These are phyloP conservation scores for Globisporangium irregulare DNA, from an alignment of 352 stramenopile genomes.

Conservation along the genomic window DNA sequence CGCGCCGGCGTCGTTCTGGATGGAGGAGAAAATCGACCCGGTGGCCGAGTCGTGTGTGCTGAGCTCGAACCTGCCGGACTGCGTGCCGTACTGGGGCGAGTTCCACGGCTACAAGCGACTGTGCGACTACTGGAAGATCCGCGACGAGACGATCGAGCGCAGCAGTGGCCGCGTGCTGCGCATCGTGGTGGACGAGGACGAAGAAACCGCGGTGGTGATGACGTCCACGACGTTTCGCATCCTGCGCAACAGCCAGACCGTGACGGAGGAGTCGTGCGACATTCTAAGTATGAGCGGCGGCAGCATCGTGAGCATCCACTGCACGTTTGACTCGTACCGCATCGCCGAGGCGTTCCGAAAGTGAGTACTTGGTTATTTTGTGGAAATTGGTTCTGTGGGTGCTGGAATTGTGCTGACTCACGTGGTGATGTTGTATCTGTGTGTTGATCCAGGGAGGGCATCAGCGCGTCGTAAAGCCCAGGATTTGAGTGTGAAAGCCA, in stretches of 20 bases:
- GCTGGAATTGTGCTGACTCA: neutral
- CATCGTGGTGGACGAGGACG: conserved; percentile 81
- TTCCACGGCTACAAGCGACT: conserved; percentile 87
- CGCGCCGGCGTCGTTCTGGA: conserved; percentile 76
- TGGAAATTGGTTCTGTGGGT: conserved; percentile 3
- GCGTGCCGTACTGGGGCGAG: conserved; percentile 85
- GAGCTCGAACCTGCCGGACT: conserved; percentile 84
- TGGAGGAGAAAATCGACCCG: conserved; percentile 80
- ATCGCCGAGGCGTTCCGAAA: conserved; percentile 82
- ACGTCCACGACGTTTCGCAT: conserved; percentile 86
- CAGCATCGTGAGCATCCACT: conserved; percentile 81
- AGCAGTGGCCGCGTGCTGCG: conserved; percentile 79
- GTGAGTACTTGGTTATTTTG: conserved; percentile 36
- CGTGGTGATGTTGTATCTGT: conserved; percentile 2
- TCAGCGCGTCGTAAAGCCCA: conserved; percentile 63
- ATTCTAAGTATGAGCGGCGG: conserved; percentile 76
- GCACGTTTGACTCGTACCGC: conserved; percentile 85
- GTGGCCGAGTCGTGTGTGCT: conserved; percentile 69
- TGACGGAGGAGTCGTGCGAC: conserved; percentile 86
- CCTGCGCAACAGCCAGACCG: conserved; percentile 81
- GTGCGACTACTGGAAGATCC: conserved; percentile 87
- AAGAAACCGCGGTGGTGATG: conserved; percentile 86
- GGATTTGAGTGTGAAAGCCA: neutral
- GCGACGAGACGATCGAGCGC: conserved; percentile 82
- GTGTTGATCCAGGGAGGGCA: conserved; percentile 45